Conservation (phyloP, 257 asterid genomes). For the Fraxinus quadrangulata region DNA sequence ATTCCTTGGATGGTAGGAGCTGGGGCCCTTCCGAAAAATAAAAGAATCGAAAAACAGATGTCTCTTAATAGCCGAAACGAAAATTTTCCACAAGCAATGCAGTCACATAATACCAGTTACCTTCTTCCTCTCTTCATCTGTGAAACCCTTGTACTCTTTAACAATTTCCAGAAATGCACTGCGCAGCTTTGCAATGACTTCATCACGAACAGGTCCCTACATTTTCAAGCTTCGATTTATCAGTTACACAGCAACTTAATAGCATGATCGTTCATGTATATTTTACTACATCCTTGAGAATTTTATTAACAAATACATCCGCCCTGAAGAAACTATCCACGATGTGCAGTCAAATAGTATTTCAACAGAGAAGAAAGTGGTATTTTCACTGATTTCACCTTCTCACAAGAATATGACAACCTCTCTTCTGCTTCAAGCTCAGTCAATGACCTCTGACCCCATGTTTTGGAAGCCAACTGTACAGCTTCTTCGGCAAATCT, state of each 20-base stretch:
- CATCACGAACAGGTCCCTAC: conserved; percentile 97
- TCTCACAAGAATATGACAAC: conserved; percentile 93
- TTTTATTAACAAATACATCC: conserved; percentile 25
- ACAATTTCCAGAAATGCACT: conserved; percentile 78
- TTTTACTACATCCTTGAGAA: background rate
- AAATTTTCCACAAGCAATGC: conserved; percentile 20
- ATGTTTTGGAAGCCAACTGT: conserved; percentile 73
- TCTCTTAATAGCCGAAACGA: background rate
- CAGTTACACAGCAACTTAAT: conserved; percentile 18
- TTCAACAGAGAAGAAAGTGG: conserved; percentile 25
- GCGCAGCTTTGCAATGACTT: conserved; percentile 81
- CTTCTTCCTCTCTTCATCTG: conserved; percentile 85
- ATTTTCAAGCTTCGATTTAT: conserved; percentile 31
- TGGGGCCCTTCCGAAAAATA: background rate
- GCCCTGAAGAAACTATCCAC: conserved; percentile 1
- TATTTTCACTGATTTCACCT: conserved; percentile 51
- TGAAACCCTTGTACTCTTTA: conserved; percentile 75
- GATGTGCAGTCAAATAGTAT: background rate
- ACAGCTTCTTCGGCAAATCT: conserved; percentile 89
- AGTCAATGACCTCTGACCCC: conserved; percentile 88
- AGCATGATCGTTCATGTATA: background rate
- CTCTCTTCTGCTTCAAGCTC: conserved; percentile 99
- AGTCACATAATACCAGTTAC: conserved; percentile 37
- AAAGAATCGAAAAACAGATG: background rate
- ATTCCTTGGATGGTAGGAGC: conserved; percentile 14